A percentile compares a stretch with the other conserved stretches of the same genome.
Evolutionary conservation across 1,139 yeast genomes (phyloP).

Genomic region (Sporopachydermia cereana): DNA sequence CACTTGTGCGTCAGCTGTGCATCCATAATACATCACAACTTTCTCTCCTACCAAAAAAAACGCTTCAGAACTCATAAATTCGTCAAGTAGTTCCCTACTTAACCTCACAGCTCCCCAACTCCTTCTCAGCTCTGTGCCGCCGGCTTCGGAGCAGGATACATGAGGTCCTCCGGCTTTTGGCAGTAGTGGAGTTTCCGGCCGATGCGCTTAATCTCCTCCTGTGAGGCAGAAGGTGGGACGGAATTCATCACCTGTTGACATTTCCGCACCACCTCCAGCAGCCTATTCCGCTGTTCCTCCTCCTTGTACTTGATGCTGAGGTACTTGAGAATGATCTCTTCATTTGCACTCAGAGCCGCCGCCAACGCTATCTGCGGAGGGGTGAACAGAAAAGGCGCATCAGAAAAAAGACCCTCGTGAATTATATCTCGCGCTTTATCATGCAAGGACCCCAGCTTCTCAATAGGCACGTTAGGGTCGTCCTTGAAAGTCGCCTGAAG

Average conservation of each 20-base stretch:
- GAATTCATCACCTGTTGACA: background rate
- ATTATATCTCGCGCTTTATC: constrained; percentile 58
- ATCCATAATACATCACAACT: no score
- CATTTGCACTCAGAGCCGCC: constrained; percentile 58
- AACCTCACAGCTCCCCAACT: background rate
- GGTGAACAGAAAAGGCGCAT: constrained; percentile 63
- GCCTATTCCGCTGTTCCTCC: background rate
- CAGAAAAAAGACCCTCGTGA: constrained; percentile 57
- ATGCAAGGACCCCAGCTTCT: constrained; percentile 30
- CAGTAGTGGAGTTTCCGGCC: constrained; percentile 1
- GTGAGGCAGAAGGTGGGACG: background rate
- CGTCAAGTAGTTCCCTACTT: background rate
- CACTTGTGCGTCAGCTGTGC: no score
- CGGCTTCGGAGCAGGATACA: background rate
- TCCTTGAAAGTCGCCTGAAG: constrained; percentile 39
- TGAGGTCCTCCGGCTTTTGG: background rate
- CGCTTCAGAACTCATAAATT: background rate
- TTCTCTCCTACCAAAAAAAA: no score
- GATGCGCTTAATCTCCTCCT: constrained; percentile 4
- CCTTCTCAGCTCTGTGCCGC: background rate
- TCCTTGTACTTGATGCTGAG: constrained; percentile 42
- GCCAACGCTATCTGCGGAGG: constrained; percentile 96
- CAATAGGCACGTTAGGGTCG: constrained; percentile 8
- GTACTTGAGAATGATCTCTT: constrained; percentile 53
- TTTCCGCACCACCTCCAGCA: background rate